Evolutionary conservation across 805 yeast genomes (phyloP).

Genomic region (Saccharomyces mikatae): DNA sequence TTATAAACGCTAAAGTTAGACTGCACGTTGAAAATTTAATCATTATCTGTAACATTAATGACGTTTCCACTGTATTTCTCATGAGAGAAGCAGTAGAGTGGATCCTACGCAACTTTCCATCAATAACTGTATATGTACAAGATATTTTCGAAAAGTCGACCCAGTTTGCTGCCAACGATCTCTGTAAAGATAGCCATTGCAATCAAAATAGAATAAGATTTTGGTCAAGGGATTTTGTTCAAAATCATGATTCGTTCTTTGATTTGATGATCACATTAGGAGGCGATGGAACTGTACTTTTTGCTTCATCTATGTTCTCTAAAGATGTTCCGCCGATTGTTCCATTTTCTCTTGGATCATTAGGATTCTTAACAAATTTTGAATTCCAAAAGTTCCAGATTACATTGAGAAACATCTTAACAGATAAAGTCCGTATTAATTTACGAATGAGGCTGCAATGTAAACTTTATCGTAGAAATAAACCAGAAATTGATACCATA

Average conservation of each 20-base stretch:
- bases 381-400: conserved; percentile 61
- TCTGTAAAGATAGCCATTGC: conserved; percentile 37
- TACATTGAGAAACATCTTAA: conserved; percentile 48
- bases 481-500: conserved; percentile 11
- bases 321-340: conserved; percentile 82
- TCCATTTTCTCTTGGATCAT: conserved; percentile 77
- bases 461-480: conserved; percentile 40
- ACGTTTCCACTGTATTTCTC: conserved; percentile 59
- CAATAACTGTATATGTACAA: conserved; percentile 61
- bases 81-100: conserved; percentile 73
- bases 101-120: conserved; percentile 40
- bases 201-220: conserved; percentile 41
- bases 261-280: conserved; percentile 85
- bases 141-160: conserved; percentile 50
- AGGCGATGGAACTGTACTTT: conserved; percentile 92
- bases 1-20: conserved; percentile 60
- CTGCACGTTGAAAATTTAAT: conserved; percentile 61
- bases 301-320: conserved; percentile 79
- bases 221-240: conserved; percentile 59
- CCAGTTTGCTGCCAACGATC: conserved; percentile 50
- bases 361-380: conserved; percentile 86
- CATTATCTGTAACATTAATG: conserved; percentile 69
- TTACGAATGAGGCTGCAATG: conserved; percentile 83
- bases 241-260: conserved; percentile 33
- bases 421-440: conserved; percentile 65